These are phyloP conservation scores for Thelonectria blattea DNA, from an alignment of 2,329 filamentous ascomycete species.

Conservation along the genomic window DNA sequence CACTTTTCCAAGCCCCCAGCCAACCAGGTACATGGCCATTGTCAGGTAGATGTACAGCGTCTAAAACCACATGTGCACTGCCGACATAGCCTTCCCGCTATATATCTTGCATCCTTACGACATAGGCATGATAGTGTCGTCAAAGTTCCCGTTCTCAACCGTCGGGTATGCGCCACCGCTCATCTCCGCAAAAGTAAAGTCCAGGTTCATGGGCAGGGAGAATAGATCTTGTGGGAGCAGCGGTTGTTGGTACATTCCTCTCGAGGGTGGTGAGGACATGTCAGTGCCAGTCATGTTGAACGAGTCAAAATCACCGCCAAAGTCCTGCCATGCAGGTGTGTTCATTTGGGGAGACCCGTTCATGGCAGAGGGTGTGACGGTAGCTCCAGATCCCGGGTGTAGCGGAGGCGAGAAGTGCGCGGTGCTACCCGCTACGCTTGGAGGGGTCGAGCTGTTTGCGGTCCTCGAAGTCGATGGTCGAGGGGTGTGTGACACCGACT, in stretches of 20 bases:
- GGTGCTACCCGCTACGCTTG: conserved; percentile 1
- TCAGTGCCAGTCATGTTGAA: conserved; percentile 50
- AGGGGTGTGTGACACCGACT: conserved; percentile 22
- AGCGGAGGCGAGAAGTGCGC: conserved; percentile 40
- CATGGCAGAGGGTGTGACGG: conserved; percentile 32
- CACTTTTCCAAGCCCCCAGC: neutral
- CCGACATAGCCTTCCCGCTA: neutral
- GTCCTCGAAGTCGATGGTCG: conserved; percentile 19
- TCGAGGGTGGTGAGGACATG: conserved; percentile 45
- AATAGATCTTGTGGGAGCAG: conserved; percentile 93
- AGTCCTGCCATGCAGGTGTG: conserved; percentile 57
- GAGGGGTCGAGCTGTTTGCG: conserved; percentile 13
- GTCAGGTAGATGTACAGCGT: conserved; percentile 21
- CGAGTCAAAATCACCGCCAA: conserved; percentile 50
- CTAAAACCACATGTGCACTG: conserved; percentile 6
- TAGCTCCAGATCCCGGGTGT: conserved; percentile 33
- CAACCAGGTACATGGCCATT: conserved; percentile 14
- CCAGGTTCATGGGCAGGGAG: conserved; percentile 93
- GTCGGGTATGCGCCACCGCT: conserved; percentile 68
- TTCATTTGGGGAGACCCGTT: conserved; percentile 53
- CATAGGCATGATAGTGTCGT: conserved; percentile 5
- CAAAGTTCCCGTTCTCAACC: conserved; percentile 66
- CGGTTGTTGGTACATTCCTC: conserved; percentile 74
- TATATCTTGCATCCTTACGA: neutral
- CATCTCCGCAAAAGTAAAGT: conserved; percentile 82